Evolutionary conservation across 2,329 filamentous ascomycete genomes (phyloP).

Genomic region (Cordyceps sp.): DNA sequence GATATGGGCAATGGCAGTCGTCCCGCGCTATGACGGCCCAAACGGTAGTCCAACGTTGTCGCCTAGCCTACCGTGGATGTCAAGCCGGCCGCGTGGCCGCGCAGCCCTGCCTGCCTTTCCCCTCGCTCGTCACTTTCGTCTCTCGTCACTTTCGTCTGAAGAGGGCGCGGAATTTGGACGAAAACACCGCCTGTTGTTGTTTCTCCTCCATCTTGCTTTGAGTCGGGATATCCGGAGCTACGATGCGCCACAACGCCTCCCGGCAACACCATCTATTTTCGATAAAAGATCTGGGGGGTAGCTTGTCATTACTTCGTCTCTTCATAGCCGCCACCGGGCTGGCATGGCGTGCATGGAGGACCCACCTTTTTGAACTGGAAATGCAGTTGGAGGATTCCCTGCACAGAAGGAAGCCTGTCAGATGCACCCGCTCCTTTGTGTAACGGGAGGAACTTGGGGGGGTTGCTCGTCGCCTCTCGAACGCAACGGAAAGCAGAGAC

Average conservation of each 20-base stretch:
- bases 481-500: too few relatives aligned
- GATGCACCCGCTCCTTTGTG: background rate
- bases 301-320: too few relatives aligned
- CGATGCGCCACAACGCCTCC: background rate
- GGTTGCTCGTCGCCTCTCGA: too few relatives aligned
- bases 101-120: background rate
- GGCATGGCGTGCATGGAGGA: background rate
- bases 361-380: slow-evolving; percentile 95
- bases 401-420: slow-evolving; percentile 1
- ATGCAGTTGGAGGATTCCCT: slow-evolving; percentile 69
- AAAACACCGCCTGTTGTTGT: background rate
- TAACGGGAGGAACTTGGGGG: background rate
- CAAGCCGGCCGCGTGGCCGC: too few relatives aligned
- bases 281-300: slow-evolving; percentile 2
- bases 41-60: background rate
- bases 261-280: slow-evolving; percentile 1
- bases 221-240: background rate
- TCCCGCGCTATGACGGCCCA: background rate
- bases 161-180: background rate
- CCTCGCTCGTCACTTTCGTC: too few relatives aligned
- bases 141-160: background rate
- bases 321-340: background rate
- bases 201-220: background rate
- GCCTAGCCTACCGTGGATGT: slow-evolving; percentile 1
- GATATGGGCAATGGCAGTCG: slow-evolving; percentile 1